Base-by-base conservation (phyloP, 352 stramenopile species). In the Phytophthora cactorum region DNA sequence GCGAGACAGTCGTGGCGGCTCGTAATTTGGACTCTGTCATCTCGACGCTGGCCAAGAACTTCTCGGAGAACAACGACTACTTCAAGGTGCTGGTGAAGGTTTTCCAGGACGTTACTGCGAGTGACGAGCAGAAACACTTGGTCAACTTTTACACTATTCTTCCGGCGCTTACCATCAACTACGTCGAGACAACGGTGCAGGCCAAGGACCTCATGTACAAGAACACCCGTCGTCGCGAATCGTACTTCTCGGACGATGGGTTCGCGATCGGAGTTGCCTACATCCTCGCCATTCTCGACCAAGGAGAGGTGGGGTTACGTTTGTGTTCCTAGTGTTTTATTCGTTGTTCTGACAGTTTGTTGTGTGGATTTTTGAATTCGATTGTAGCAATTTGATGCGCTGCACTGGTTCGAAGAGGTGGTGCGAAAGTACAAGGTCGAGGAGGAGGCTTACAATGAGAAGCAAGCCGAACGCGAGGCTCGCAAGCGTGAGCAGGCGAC, bases 201-300 rank as follows among this genome's bases (percentile, higher is more conserved):
- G 88, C 87, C 10, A 98, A 98, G 74, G 96, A 98, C 69, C 82
- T 97, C 46, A 98, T 98, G 92, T 97, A 98, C 77, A 98, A 98
- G 82, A 97, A 97, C 69, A 97, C 92, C 25, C 84, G 89, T 6
- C 82, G 85, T n/a, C 86, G 88, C 25, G 94, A 98, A 75, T 97
- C 93, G 41, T 99, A 98, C 70, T 99, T 98, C 63, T 94, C 91
- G 10, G 95, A 99, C 76, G 96, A 99, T 71, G 96, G 96, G 5
- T 98, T 98, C 77, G 92, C 95, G 32, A 93, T 98, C 27, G 96
- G 96, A 7, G 68, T 98, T 46, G 93, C 94, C 5, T 99, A 98
- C 70, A 91, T 98, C 25, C 79, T 99, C 7, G 86, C 91, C 27
- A 96, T 98, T 62, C 70, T 98, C 0, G 85, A 96, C 63, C 91